Evolutionary conservation across 345 rosid genomes (phyloP).

Genomic region (Populus simonii): DNA sequence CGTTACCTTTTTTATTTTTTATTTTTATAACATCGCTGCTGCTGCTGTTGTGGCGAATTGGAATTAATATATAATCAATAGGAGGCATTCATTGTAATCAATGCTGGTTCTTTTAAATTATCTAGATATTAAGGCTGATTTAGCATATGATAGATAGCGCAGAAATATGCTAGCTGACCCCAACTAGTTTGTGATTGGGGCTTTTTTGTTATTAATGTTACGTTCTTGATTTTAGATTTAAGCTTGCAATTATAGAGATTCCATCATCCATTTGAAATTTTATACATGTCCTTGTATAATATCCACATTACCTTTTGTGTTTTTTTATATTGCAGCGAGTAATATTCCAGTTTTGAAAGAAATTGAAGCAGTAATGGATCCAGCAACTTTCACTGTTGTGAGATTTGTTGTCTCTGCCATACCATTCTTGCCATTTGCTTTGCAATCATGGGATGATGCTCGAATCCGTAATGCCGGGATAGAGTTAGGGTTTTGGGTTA

Average conservation of each 20-base stretch:
- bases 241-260: not conserved
- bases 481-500: slow-evolving; percentile 66
- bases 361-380: slow-evolving; percentile 48
- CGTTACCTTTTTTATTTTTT: not conserved
- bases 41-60: not conserved
- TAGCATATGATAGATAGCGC: not conserved
- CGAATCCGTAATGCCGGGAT: slow-evolving; percentile 52
- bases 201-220: too few relatives aligned
- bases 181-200: not conserved
- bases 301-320: not conserved
- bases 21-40: not conserved
- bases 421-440: slow-evolving; percentile 51
- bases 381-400: slow-evolving; percentile 50
- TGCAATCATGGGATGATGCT: slow-evolving; percentile 36
- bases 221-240: too few relatives aligned
- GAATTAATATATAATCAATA: too few relatives aligned
- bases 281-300: too few relatives aligned
- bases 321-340: slow-evolving; percentile 44
- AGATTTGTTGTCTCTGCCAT: slow-evolving; percentile 52
- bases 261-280: not conserved
- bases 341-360: slow-evolving; percentile 56
- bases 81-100: not conserved
- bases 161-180: too few relatives aligned
- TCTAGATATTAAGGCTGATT: not conserved
- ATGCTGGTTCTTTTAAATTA: not conserved